Evolutionary conservation across 2,329 filamentous ascomycete species (phyloP).

Genomic region (Volutella citrinella): DNA sequence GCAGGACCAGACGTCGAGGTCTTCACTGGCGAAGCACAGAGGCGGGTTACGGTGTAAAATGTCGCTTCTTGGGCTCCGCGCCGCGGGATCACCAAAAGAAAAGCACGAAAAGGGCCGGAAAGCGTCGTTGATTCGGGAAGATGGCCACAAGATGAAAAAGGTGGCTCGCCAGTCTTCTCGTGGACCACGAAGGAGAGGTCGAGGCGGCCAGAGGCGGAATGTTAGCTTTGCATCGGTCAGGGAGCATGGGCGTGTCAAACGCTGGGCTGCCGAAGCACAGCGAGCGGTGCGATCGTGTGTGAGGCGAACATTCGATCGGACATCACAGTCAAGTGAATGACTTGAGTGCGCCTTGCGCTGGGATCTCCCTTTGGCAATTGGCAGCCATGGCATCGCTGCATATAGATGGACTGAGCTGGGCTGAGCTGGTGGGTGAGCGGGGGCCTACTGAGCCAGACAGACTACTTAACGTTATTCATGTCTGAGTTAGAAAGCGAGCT

Average conservation of each 20-base stretch:
- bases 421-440: no score
- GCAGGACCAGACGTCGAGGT: slow-evolving; percentile 9
- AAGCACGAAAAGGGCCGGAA: slow-evolving; percentile 12
- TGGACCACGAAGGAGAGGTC: slow-evolving; percentile 19
- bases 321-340: slow-evolving; percentile 17
- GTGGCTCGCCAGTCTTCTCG: no score
- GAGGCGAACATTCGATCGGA: slow-evolving; percentile 30
- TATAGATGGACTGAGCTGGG: no score
- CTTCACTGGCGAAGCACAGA: slow-evolving; percentile 1
- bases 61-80: slow-evolving; percentile 27
- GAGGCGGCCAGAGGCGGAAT: no score
- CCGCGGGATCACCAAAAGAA: slow-evolving; percentile 10
- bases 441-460: no score
- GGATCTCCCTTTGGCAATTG: no score
- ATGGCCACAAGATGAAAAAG: no score
- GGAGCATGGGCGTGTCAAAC: slow-evolving; percentile 23
- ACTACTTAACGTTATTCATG: no score
- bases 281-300: slow-evolving; percentile 31
- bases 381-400: no score
- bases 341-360: no score
- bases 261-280: slow-evolving; percentile 33
- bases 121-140: background rate
- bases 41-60: slow-evolving; percentile 27
- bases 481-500: no score
- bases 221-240: no score